Evolutionary conservation across 495 filamentous ascomycete genomes (phyloP).

Genomic region (Penicillium mononematosum): DNA sequence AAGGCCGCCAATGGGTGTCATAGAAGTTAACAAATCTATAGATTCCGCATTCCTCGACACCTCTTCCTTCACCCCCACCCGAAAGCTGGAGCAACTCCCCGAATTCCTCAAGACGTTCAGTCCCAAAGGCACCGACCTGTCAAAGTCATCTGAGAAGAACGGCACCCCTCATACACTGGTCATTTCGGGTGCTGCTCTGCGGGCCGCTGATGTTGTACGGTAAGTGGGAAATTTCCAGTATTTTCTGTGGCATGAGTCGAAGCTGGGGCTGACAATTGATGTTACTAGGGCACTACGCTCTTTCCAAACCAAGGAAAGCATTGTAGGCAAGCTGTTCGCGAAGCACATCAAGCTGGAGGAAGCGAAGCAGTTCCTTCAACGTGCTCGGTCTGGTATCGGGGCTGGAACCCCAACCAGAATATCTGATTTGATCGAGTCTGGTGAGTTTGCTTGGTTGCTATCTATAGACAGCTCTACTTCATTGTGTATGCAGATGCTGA

Average conservation of each 20-base stretch:
- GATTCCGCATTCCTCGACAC: conserved; percentile 67
- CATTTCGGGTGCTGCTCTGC: conserved; percentile 71
- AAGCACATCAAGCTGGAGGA: conserved; percentile 97
- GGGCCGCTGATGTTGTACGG: conserved; percentile 78
- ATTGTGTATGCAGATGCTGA: conserved; percentile 6
- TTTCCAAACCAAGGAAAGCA: conserved; percentile 72
- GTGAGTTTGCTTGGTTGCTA: conserved; percentile 42
- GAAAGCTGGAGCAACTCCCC: conserved; percentile 68
- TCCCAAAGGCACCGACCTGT: conserved; percentile 48
- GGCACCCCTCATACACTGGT: conserved; percentile 87
- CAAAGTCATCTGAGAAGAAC: conserved; percentile 60
- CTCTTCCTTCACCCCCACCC: conserved; percentile 61
- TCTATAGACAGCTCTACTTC: neutral
- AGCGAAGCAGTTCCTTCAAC: conserved; percentile 71
- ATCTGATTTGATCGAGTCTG: conserved; percentile 75
- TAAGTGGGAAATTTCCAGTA: conserved; percentile 30
- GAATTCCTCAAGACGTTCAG: conserved; percentile 70
- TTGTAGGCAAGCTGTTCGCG: conserved; percentile 89
- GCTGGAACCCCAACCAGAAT: conserved; percentile 85
- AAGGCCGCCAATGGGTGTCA: neutral
- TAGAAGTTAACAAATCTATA: conserved; percentile 29
- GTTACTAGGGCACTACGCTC: conserved; percentile 61
- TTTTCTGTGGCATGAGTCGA: neutral
- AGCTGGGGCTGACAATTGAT: conserved; percentile 10
- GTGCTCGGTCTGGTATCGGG: conserved; percentile 68